phyloP scores from a whole-genome alignment of 106 monocot genomes.

The Acanthochlamys bracteata region DNA sequence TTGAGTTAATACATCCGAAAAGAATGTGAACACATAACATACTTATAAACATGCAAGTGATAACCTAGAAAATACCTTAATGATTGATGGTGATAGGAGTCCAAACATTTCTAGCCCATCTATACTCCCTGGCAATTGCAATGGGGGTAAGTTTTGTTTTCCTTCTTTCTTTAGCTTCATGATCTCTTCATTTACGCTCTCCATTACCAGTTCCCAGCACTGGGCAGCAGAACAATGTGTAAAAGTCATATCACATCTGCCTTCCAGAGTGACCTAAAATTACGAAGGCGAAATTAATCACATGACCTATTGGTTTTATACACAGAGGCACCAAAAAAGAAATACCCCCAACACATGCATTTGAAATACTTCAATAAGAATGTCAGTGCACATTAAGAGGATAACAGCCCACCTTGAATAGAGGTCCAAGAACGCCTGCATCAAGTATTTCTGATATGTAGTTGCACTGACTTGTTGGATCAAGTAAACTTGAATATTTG shows the following conservation, averaged over 20 bases:
- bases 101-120: slow-evolving; percentile 84
- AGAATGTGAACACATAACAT: background rate
- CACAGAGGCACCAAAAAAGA: background rate
- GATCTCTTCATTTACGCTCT: slow-evolving; percentile 50
- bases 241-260: slow-evolving; percentile 29
- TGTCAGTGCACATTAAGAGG: background rate
- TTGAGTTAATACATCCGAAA: background rate
- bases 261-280: slow-evolving; percentile 50
- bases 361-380: background rate
- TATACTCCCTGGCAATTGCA: slow-evolving; percentile 21
- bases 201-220: slow-evolving; percentile 53
- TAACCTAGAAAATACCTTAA: slow-evolving; percentile 29
- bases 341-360: background rate
- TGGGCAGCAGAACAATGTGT: slow-evolving; percentile 25
- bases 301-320: background rate
- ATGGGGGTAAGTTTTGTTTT: slow-evolving; percentile 16
- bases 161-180: slow-evolving; percentile 10
- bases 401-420: slow-evolving; percentile 57
- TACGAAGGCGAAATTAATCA: background rate
- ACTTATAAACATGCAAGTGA: background rate
- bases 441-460: slow-evolving; percentile 91
- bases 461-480: slow-evolving; percentile 49
- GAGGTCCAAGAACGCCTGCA: slow-evolving; percentile 70
- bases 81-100: slow-evolving; percentile 39
- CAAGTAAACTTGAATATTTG: slow-evolving; percentile 38